Base-by-base conservation (phyloP, 2,329 filamentous ascomycete species). In the Aspergillus sp. region DNA sequence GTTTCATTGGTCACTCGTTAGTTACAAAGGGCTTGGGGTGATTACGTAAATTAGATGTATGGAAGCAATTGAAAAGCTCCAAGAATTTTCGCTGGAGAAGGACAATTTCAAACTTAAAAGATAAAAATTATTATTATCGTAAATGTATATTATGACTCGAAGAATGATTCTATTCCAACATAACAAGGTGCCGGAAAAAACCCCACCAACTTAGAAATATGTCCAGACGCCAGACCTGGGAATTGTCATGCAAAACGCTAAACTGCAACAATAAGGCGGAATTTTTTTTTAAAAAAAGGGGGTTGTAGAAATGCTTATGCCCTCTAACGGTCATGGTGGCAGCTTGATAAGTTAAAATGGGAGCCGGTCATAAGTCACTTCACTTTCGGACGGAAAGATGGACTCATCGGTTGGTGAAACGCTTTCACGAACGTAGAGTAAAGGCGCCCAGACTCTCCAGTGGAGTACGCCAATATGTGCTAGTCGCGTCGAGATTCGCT, bases 401-500 rank as follows among this genome's bases (percentile, higher is more conserved):
- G 54, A 63, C 60, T 61, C 60, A 51, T 63, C 64, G 55, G 53
- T 58, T 17, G 59, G 55, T 45, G 59, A 58, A 45, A 65, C 58
- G 53, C 64, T 64, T 49, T 74, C 71, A 20, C 68, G 63, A 22
- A 72, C 64, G 53, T 96, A 96, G 12, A 89, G 85, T 53, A 96
- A 79, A 2, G 85, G 84, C 1, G 85, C 84, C 91, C 93, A 98
- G 3, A 96, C 89, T 48, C 90, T 84, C 92, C 93, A 97, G 74
- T 97, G 92, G 22, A 98, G 77, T 5, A 95, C 82, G 13, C 90
- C 86, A 44, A 97, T 85, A 68, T 97, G 93, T 5, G 91, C 88
- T 50, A 96, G 81, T 45, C 90, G 86, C 44, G 87, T 88, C 1
- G 90, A 86, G 71, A 96, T 85, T 57, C 71, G 68, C 49, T 77